Evolutionary conservation across 2,329 filamentous ascomycete genomes (phyloP), one percentile per base, ranked within the genome.

Genomic region (Emergomyces pasteurianus): DNA sequence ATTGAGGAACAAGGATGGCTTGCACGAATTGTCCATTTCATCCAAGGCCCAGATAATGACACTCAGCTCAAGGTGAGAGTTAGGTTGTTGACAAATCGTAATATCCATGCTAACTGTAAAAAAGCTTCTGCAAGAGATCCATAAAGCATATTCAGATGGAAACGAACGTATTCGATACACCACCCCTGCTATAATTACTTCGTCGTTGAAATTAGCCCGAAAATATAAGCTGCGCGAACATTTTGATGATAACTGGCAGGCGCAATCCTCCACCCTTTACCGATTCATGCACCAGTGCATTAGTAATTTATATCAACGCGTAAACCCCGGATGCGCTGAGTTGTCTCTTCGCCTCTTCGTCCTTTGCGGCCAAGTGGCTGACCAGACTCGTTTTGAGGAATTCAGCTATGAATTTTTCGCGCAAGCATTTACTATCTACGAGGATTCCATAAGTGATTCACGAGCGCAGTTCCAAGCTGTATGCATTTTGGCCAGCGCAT

Each of bases 1-100:
- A 86, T 97, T 69, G 92, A 99, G 75, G 94, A 99, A 76, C 94
- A 99, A 79, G 94, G 94, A 58, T 96, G 91, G 91, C 81, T 99
- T 59, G 94, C 94, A 42, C 84, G 94, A 67, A 87, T 99, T 70
- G 86, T 96, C 21, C 94, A 99, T 75, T 79, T 96, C 60, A 84
- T 99, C 58, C 81, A 90, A 61, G 88, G 85, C 52, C 81, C 89
- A 42, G 84, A 95, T 71, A 97, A 97, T 69, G 90, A 96, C 68
- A 95, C 88, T 0, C 94, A 99, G 72, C 94, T 96, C 77, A 90
- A 90, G 74, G 80, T 81, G 73, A 50, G 59, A 50, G 59, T 46
- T 23, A 50, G n/a, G 34, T 34, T 21, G 1, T 28, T 23, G 54
- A 21, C n/a, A 52, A 58, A 12, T 58, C 52, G 28, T 43, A 23